Base-by-base conservation (phyloP, 2,329 filamentous ascomycete species). In the Calonectria pauciramosa region DNA sequence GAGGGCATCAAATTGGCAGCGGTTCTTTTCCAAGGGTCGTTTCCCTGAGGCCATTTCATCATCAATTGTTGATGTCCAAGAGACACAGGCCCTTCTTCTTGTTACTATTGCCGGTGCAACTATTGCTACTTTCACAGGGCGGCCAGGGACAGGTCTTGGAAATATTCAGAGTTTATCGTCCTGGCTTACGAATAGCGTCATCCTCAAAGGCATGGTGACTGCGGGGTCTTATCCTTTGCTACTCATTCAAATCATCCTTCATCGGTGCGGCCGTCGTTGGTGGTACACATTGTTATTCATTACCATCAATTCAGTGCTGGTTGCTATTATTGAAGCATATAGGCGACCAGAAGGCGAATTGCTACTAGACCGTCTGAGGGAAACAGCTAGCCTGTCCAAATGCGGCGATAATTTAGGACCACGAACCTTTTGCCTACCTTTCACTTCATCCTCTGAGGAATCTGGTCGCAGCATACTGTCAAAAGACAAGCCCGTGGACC, bases 131-230 rank as follows among this genome's bases (percentile, higher is more conserved):
- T 60, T 60, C 14, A 60, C 56, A 5, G 56, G 56, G 7, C 20
- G 13, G 9, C 30, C 56, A 8, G 56, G 56, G 7, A 34, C 34
- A 5, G 56, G 56, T 2, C 56, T 60, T 9, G 30, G 30, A 60
- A 60, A 60, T 14, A 60, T 60, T 11, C 56, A 60, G 4, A 60
- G 14, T 18, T 18, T 60, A 5, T 38, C 56, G 41, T 38, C 56
- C 3, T 60, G 56, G 56, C 56, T 60, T 20, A 60, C 56, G 10
- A 60, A 60, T 20, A 60, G 56, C 26, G 34, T 60, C 2, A 60
- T 60, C 41, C 56, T 60, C 34, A 60, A 60, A 41, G 56, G 56
- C 20, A 60, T 60, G 56, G 56, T 60, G 8, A 60, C 56, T 16
- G 56, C 56, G 9, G 56, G 34, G 14, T 60, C 56, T 1, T 60